phyloP scores from a whole-genome alignment of 805 yeast genomes.

The Kockiozyma suomiensis region DNA sequence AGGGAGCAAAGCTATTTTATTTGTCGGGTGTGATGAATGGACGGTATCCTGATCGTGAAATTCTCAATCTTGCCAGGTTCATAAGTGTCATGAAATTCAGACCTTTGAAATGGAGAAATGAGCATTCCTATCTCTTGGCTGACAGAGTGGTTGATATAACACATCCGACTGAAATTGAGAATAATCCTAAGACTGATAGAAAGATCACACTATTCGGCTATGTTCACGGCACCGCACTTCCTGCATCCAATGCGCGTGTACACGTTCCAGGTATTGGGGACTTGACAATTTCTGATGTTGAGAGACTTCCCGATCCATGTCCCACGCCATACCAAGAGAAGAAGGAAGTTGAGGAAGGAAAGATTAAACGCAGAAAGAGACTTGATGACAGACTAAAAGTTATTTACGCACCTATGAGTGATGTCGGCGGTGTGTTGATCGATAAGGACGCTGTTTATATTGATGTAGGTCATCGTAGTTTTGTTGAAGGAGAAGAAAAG shows the following conservation, averaged over 20 bases:
- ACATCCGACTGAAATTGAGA: conserved; percentile 79
- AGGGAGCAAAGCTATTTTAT: conserved; percentile 94
- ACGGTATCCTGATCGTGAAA: conserved; percentile 96
- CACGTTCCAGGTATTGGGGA: conserved; percentile 98
- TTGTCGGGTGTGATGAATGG: conserved; percentile 95
- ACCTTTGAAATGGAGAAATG: conserved; percentile 99
- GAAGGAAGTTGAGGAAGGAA: conserved; percentile 74
- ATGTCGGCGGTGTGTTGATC: conserved; percentile 96
- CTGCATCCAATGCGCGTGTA: conserved; percentile 66
- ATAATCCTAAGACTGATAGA: conserved; percentile 81
- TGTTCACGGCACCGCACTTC: conserved; percentile 88
- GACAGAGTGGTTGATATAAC: conserved; percentile 94
- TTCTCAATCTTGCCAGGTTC: conserved; percentile 85
- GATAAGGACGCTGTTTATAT: conserved; percentile 98
- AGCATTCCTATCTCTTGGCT: conserved; percentile 90
- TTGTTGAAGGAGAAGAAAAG: conserved; percentile 57
- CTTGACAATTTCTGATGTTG: conserved; percentile 69
- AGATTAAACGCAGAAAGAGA: conserved; percentile 72
- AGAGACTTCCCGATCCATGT: conserved; percentile 96
- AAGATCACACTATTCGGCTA: conserved; percentile 92
- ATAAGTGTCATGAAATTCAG: conserved; percentile 97
- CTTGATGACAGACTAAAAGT: conserved; percentile 92
- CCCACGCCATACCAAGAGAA: conserved; percentile 95
- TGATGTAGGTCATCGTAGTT: conserved; percentile 63
- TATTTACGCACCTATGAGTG: conserved; percentile 99